Conservation (phyloP, 805 yeast genomes). For the Pichia scutulata region DNA sequence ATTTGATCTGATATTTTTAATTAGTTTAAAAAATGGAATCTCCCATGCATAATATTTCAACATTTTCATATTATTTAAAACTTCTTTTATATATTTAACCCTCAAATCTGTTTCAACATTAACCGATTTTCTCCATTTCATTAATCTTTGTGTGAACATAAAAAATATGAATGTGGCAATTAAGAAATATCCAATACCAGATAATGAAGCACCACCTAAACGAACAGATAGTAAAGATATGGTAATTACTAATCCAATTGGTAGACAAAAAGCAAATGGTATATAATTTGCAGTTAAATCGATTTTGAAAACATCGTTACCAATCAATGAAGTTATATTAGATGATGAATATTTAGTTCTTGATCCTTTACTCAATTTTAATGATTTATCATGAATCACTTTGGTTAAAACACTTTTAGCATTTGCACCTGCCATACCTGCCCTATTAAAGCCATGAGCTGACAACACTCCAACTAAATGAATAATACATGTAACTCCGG, state of each 20-base stretch:
- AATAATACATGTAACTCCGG: constrained; percentile 54
- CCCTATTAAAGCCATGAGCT: constrained; percentile 49
- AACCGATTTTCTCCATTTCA: constrained; percentile 48
- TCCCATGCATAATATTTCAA: constrained; percentile 94
- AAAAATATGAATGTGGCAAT: constrained; percentile 41
- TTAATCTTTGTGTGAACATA: constrained; percentile 45
- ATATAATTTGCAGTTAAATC: constrained; percentile 69
- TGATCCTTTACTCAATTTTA: constrained; percentile 50
- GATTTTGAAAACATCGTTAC: constrained; percentile 74
- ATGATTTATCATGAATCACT: constrained; percentile 59
- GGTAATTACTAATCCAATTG: constrained; percentile 54
- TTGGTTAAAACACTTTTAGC: constrained; percentile 58
- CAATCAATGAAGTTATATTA: constrained; percentile 66
- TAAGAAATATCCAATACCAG: constrained; percentile 56
- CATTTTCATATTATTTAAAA: constrained; percentile 66
- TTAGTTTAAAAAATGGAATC: constrained; percentile 54
- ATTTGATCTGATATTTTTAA: constrained; percentile 45
- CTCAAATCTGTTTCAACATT: constrained; percentile 66
- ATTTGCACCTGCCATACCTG: constrained; percentile 56
- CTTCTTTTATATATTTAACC: constrained; percentile 69
- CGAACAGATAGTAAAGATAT: constrained; percentile 57
- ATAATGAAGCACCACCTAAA: constrained; percentile 65
- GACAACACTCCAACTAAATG: constrained; percentile 35
- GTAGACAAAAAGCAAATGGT: constrained; percentile 56
- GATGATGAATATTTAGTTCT: constrained; percentile 57